Evolutionary conservation across 1,139 yeast species (phyloP).

Genomic region (Scheffersomyces insectosa): DNA sequence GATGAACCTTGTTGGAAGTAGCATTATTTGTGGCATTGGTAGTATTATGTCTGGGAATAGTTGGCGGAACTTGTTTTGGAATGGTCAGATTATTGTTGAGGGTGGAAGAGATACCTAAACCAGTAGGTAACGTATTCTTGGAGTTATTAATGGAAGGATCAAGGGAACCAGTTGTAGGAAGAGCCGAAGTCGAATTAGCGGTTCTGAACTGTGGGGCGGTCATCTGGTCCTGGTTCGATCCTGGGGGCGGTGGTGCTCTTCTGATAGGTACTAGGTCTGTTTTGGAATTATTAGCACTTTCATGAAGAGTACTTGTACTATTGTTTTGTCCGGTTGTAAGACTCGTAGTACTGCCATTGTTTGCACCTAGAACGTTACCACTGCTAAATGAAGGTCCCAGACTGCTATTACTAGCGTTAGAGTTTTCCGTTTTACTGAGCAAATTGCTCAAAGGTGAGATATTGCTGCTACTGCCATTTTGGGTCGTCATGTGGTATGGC

Average conservation of each 20-base stretch:
- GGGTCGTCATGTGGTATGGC: conserved; percentile 39
- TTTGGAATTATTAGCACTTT: background rate
- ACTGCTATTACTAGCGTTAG: background rate
- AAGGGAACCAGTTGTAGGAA: conserved; percentile 1
- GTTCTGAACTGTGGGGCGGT: background rate
- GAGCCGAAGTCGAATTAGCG: conserved; percentile 5
- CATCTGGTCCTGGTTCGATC: background rate
- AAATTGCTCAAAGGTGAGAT: conserved; percentile 39
- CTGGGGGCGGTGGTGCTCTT: conserved; percentile 61
- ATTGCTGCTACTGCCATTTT: conserved; percentile 14
- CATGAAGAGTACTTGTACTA: too few relatives aligned
- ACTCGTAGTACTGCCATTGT: background rate
- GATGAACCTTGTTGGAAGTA: conserved; percentile 23
- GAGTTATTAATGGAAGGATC: conserved; percentile 3
- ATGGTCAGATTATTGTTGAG: conserved; percentile 10
- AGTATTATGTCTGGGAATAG: conserved; percentile 21
- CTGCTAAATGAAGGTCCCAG: background rate
- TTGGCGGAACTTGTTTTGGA: conserved; percentile 37
- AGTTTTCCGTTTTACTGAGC: conserved; percentile 25
- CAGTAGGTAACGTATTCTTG: conserved; percentile 18
- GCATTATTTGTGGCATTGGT: conserved; percentile 1
- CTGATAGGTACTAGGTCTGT: conserved; percentile 47
- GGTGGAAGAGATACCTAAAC: conserved; percentile 20
- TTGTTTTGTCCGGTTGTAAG: too few relatives aligned
- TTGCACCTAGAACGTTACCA: background rate